Conservation (phyloP, 108 stramenopile genomes). For the Nitzschia sp. region DNA sequence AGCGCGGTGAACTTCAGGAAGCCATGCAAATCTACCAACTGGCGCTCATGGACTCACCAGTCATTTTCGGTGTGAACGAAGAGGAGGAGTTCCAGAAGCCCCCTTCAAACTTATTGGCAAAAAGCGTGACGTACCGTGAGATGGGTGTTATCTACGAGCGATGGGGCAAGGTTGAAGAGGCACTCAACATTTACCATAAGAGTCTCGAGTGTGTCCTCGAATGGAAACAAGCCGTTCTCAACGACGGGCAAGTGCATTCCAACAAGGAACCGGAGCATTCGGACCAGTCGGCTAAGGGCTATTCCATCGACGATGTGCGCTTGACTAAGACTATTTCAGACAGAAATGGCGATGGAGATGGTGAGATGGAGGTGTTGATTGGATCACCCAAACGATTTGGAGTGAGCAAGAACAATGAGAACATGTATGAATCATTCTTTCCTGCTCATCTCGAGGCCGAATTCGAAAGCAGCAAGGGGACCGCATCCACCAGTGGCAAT, state of each 20-base stretch:
- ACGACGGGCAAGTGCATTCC: neutral
- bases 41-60: slow-evolving; percentile 53
- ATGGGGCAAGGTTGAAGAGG: slow-evolving; percentile 61
- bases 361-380: slow-evolving; percentile 66
- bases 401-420: slow-evolving; percentile 1
- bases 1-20: slow-evolving; percentile 70
- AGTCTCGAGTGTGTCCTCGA: slow-evolving; percentile 68
- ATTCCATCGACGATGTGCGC: slow-evolving; percentile 14
- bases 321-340: slow-evolving; percentile 9
- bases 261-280: neutral
- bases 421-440: slow-evolving; percentile 67
- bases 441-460: slow-evolving; percentile 22
- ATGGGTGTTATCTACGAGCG: slow-evolving; percentile 84
- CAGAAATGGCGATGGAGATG: slow-evolving; percentile 5
- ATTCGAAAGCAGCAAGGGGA: slow-evolving; percentile 16
- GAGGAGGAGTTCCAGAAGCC: slow-evolving; percentile 16
- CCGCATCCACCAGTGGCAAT: neutral
- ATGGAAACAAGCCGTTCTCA: slow-evolving; percentile 33
- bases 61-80: slow-evolving; percentile 3
- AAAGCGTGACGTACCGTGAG: slow-evolving; percentile 76
- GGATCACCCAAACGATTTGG: slow-evolving; percentile 32
- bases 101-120: slow-evolving; percentile 31
- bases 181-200: slow-evolving; percentile 74
- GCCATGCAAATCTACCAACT: slow-evolving; percentile 83
- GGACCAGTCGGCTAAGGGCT: neutral